phyloP scores from a whole-genome alignment of 352 stramenopile species.

The Phytopythium oedochilum region DNA sequence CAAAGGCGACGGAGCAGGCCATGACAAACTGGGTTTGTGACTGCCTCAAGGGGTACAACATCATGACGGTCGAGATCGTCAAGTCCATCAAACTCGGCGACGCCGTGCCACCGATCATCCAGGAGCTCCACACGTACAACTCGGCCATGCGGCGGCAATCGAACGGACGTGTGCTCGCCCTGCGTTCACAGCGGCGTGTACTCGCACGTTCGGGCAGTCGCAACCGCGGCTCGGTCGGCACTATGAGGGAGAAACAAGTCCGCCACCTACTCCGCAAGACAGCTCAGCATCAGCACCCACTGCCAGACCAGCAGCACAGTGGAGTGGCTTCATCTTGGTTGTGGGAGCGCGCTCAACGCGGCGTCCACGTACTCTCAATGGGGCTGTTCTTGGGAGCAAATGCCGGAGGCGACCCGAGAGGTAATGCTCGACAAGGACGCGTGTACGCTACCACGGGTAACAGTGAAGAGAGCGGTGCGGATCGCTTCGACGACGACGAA shows the following conservation, averaged over 20 bases:
- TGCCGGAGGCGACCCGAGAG: no score
- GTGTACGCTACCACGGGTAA: neutral
- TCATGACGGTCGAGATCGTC: constrained; percentile 68
- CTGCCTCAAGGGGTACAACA: constrained; percentile 63
- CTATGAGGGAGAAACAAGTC: constrained; percentile 37
- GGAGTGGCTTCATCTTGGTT: neutral
- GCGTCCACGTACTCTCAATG: neutral
- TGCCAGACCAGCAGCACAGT: neutral
- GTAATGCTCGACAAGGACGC: neutral
- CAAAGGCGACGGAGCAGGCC: constrained; percentile 25
- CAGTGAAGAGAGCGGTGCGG: neutral
- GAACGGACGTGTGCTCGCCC: neutral
- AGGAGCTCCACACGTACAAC: constrained; percentile 19
- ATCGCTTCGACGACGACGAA: neutral
- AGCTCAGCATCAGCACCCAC: neutral
- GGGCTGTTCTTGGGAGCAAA: neutral
- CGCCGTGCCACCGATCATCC: constrained; percentile 29
- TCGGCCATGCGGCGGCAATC: constrained; percentile 3
- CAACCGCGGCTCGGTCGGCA: constrained; percentile 16
- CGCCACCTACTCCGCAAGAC: constrained; percentile 31
- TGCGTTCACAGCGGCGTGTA: no score
- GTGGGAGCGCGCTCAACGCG: neutral
- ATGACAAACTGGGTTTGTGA: constrained; percentile 53
- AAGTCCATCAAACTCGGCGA: constrained; percentile 55
- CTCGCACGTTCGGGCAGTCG: no score